phyloP scores from a whole-genome alignment of 768 basidiomycete species.

The Clavulina sp. region DNA sequence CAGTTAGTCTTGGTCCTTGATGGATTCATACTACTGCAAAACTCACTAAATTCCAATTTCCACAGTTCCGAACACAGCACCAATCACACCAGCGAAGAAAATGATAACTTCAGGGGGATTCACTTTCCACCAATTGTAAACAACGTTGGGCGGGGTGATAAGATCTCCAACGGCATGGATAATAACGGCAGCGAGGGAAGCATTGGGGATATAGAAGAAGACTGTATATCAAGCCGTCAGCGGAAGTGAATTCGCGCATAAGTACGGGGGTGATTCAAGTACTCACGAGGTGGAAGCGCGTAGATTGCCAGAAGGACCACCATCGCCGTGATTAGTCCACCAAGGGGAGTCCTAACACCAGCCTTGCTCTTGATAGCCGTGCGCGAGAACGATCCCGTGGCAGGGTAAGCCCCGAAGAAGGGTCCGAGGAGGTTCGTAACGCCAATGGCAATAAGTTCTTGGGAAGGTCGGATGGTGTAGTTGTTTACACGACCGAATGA shows the following conservation, averaged over 20 bases:
- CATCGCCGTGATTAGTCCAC: constrained; percentile 68
- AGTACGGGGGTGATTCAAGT: constrained; percentile 42
- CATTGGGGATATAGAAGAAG: constrained; percentile 21
- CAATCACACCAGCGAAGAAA: constrained; percentile 70
- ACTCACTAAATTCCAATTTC: constrained; percentile 68
- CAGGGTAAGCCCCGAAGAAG: constrained; percentile 80
- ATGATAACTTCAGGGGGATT: constrained; percentile 86
- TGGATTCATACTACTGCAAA: not conserved
- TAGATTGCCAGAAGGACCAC: constrained; percentile 90
- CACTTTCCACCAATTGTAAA: constrained; percentile 84
- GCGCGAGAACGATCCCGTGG: constrained; percentile 97
- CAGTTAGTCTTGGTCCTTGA: not conserved
- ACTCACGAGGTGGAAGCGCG: constrained; percentile 71
- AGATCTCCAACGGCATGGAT: constrained; percentile 41
- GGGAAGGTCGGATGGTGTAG: constrained; percentile 51
- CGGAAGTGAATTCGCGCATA: constrained; percentile 2
- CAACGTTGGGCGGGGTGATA: constrained; percentile 64
- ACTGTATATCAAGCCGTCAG: too few relatives aligned
- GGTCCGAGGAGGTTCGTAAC: constrained; percentile 86
- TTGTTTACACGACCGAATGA: constrained; percentile 89
- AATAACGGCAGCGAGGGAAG: constrained; percentile 72
- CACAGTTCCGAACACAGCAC: constrained; percentile 85
- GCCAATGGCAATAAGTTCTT: constrained; percentile 82
- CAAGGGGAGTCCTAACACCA: constrained; percentile 89
- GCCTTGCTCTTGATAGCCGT: constrained; percentile 91